These are phyloP conservation scores for Stagonosporopsis vannaccii DNA, from an alignment of 2,329 filamentous ascomycete genomes.

Conservation along the genomic window DNA sequence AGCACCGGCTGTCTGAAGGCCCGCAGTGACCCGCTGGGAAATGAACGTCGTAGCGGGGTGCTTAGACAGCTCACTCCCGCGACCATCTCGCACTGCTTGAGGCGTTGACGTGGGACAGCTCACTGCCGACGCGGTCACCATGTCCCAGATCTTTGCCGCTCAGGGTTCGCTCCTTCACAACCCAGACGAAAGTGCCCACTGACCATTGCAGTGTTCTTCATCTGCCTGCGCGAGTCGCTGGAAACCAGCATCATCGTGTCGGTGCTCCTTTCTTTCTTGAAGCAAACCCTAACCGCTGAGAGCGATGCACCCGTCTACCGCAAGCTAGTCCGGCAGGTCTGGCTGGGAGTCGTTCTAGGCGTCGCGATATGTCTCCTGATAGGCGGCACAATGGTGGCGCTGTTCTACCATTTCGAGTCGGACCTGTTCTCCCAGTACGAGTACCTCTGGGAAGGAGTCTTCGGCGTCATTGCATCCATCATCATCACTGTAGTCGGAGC, in stretches of 20 bases:
- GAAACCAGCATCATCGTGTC: constrained; percentile 85
- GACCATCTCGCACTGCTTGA: not conserved
- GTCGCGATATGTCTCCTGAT: constrained; percentile 69
- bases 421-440: constrained; percentile 73
- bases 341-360: constrained; percentile 53
- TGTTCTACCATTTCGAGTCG: constrained; percentile 72
- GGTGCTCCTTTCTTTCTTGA: constrained; percentile 80
- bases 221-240: constrained; percentile 82
- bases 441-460: constrained; percentile 80
- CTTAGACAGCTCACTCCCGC: too few relatives aligned
- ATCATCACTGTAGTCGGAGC: constrained; percentile 83
- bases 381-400: constrained; percentile 69
- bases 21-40: not conserved
- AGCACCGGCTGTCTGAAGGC: not conserved
- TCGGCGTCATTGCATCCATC: constrained; percentile 74
- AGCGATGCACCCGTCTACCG: constrained; percentile 69
- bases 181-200: not conserved
- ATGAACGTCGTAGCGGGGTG: not conserved
- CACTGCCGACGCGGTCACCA: not conserved
- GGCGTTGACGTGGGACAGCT: not conserved
- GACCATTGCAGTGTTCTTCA: constrained; percentile 72
- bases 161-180: not conserved
- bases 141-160: constrained; percentile 12
- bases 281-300: constrained; percentile 74
- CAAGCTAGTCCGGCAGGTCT: constrained; percentile 59